Conservation (phyloP, 441 rosid species). For the Eruca vesicaria region DNA sequence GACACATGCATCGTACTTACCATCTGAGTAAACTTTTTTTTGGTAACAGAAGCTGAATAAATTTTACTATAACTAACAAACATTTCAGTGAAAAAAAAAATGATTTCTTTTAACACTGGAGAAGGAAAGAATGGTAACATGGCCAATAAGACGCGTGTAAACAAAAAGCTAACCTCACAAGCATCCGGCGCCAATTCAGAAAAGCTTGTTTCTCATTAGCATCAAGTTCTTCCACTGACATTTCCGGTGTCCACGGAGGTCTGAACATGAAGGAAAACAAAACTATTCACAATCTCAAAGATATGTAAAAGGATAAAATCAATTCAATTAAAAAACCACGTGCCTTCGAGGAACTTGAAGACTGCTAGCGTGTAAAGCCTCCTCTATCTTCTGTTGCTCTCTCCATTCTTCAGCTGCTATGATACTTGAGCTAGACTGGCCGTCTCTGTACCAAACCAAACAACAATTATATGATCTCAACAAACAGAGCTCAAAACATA, state of each 20-base stretch:
- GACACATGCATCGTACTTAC: not conserved
- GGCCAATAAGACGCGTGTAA: not conserved
- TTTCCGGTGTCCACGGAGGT: slow-evolving; percentile 83
- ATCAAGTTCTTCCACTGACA: slow-evolving; percentile 92
- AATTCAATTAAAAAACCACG: slow-evolving; percentile 5
- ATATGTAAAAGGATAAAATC: not conserved
- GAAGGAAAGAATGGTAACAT: not conserved
- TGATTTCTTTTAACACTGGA: not conserved
- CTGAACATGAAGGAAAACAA: slow-evolving; percentile 32
- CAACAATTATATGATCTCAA: not conserved
- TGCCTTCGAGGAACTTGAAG: slow-evolving; percentile 85
- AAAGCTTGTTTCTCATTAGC: slow-evolving; percentile 77
- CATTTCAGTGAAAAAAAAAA: not conserved
- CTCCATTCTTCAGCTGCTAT: slow-evolving; percentile 66
- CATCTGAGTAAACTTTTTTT: not conserved
- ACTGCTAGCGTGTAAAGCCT: slow-evolving; percentile 63
- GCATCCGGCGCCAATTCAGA: slow-evolving; percentile 81
- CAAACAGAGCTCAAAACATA: not conserved
- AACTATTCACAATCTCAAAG: not conserved
- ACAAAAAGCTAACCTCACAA: slow-evolving; percentile 62
- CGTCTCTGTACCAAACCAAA: slow-evolving; percentile 53
- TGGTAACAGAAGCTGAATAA: not conserved
- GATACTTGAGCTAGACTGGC: slow-evolving; percentile 43
- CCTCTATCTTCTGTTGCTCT: slow-evolving; percentile 70
- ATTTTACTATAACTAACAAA: not conserved